Percentiles rank a stretch among this genome's conserved stretches.
These are phyloP conservation scores for Talaromyces sp. DNA, from an alignment of 2,329 filamentous ascomycete species.

Conservation along the genomic window DNA sequence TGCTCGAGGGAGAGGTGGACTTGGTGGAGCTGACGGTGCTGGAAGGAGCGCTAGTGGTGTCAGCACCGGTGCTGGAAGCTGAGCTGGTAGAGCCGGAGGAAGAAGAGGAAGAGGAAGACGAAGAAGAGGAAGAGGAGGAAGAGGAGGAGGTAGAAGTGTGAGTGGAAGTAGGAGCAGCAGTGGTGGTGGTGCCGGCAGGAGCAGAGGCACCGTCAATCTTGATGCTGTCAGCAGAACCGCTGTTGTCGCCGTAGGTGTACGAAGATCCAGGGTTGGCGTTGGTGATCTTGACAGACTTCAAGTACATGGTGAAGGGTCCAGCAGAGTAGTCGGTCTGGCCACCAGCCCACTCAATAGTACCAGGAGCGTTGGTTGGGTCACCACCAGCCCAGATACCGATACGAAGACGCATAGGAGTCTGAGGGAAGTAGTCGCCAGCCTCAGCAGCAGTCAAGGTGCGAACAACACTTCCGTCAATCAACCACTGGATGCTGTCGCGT, in stretches of 20 bases:
- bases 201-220: slow-evolving; percentile 67
- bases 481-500: slow-evolving; percentile 62
- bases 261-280: slow-evolving; percentile 61
- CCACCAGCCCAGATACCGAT: slow-evolving; percentile 71
- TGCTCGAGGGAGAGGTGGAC: slow-evolving; percentile 38
- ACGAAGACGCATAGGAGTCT: slow-evolving; percentile 71
- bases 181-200: background rate
- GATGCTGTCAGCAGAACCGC: slow-evolving; percentile 65
- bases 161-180: slow-evolving; percentile 8
- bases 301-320: slow-evolving; percentile 71
- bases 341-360: slow-evolving; percentile 68
- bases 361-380: slow-evolving; percentile 38
- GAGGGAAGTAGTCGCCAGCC: slow-evolving; percentile 64
- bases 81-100: background rate
- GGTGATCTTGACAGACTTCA: slow-evolving; percentile 59
- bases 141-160: background rate
- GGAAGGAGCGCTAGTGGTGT: background rate
- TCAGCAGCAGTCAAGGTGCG: slow-evolving; percentile 62
- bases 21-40: slow-evolving; percentile 25
- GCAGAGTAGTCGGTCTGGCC: slow-evolving; percentile 64
- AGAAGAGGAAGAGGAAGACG: background rate
- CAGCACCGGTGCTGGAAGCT: background rate
- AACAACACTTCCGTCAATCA: slow-evolving; percentile 60
- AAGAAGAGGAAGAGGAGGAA: background rate
- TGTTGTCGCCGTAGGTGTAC: slow-evolving; percentile 64